Conservation (phyloP, 108 stramenopile species). For the Heterococcus sp. region DNA sequence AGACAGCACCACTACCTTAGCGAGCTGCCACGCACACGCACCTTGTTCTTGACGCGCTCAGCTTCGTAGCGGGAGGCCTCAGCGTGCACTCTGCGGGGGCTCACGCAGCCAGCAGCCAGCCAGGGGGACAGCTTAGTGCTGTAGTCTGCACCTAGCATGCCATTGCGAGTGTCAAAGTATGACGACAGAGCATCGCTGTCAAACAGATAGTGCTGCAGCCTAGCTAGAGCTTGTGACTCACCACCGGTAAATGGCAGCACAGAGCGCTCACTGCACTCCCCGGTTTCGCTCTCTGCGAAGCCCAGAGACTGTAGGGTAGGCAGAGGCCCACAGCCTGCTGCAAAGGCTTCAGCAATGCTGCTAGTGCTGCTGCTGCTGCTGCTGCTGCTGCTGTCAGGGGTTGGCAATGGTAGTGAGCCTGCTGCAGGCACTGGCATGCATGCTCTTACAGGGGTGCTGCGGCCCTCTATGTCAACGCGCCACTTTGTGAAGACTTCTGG, state of each 20-base stretch:
- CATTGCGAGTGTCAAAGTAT: conserved; percentile 96
- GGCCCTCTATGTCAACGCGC: neutral
- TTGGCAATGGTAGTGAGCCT: neutral
- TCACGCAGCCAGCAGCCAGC: conserved; percentile 85
- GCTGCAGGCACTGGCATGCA: neutral
- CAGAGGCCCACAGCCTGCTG: neutral
- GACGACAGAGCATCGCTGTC: conserved; percentile 68
- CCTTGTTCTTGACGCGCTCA: conserved; percentile 77
- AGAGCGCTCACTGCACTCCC: conserved; percentile 58
- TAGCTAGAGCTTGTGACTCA: conserved; percentile 75
- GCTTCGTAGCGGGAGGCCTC: conserved; percentile 68
- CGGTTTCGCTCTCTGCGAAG: neutral
- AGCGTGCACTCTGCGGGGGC: conserved; percentile 61
- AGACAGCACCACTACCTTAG: no score
- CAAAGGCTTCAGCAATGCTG: no score
- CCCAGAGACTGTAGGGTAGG: neutral
- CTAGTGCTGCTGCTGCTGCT: no score
- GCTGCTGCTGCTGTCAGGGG: neutral
- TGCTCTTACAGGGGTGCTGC: neutral
- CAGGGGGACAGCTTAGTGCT: conserved; percentile 91
- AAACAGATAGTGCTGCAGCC: conserved; percentile 85
- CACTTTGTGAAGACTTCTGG: neutral
- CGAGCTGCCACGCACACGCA: no score
- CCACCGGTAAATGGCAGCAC: conserved; percentile 82
- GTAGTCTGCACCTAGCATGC: conserved; percentile 88